Percentiles rank a stretch among this genome's conserved stretches.
phyloP scores from a whole-genome alignment of 352 stramenopile species.

The Aphanomyces invadans region DNA sequence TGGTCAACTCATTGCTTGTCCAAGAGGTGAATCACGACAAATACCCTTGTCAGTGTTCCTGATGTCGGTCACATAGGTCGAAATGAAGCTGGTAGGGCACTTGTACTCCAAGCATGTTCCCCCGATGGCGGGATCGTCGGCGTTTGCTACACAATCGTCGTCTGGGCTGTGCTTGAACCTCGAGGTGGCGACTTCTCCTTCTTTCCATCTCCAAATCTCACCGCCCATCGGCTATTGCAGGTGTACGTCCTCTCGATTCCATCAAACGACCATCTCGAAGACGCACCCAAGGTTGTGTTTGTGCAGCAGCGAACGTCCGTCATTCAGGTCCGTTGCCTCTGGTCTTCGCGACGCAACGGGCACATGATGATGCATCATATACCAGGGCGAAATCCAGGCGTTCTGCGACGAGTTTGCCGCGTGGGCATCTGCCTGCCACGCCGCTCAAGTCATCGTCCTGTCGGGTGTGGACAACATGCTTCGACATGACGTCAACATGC shows the following conservation, averaged over 20 bases:
- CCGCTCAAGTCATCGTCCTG: conserved; percentile 45
- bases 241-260: conserved; percentile 12
- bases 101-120: conserved; percentile 53
- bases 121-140: conserved; percentile 49
- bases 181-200: conserved; percentile 35
- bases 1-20: conserved; percentile 61
- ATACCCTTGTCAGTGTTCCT: not conserved
- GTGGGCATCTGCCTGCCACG: conserved; percentile 41
- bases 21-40: not conserved
- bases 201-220: not conserved
- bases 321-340: conserved; percentile 32
- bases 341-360: not conserved
- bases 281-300: conserved; percentile 51
- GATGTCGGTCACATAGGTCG: conserved; percentile 24
- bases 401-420: conserved; percentile 51
- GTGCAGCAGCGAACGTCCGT: conserved; percentile 64
- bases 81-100: conserved; percentile 43
- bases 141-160: conserved; percentile 39
- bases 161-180: conserved; percentile 64
- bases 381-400: conserved; percentile 40
- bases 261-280: not conserved
- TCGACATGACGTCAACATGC: conserved; percentile 67
- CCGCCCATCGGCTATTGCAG: not conserved
- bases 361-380: not conserved
- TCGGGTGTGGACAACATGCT: conserved; percentile 75